Evolutionary conservation across 306 rosid species (phyloP).

Genomic region (Cucurbita ficifolia): DNA sequence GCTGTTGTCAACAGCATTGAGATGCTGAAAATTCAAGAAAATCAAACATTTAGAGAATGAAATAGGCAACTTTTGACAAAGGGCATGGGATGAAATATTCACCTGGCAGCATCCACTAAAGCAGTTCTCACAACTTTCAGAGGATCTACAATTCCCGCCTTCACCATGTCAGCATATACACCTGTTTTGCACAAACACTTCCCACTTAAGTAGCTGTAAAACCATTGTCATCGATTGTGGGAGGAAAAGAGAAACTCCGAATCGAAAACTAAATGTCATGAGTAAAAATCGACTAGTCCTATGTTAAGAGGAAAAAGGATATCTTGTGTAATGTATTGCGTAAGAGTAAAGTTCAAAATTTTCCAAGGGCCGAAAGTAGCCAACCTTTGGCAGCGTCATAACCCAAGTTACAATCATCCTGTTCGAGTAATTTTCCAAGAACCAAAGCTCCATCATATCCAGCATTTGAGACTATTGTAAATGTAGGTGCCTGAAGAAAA

Average conservation of each 20-base stretch:
- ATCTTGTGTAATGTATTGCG: neutral
- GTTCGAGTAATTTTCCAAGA: slow-evolving; percentile 74
- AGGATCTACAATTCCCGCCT: slow-evolving; percentile 84
- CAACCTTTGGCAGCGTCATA: slow-evolving; percentile 77
- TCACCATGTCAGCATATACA: slow-evolving; percentile 73
- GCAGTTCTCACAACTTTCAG: slow-evolving; percentile 88
- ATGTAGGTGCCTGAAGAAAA: slow-evolving; percentile 50
- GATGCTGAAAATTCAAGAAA: slow-evolving; percentile 25
- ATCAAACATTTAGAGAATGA: neutral
- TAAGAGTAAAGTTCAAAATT: neutral
- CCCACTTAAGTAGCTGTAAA: neutral
- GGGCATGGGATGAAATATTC: neutral
- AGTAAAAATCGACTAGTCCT: neutral
- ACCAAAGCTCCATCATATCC: slow-evolving; percentile 76
- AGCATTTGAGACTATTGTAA: slow-evolving; percentile 65
- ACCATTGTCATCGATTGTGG: neutral
- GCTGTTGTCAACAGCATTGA: slow-evolving; percentile 76
- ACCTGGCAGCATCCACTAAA: slow-evolving; percentile 88
- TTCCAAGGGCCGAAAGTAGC: slow-evolving; percentile 6
- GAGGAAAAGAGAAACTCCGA: neutral
- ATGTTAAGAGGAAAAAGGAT: neutral
- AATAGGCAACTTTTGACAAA: neutral
- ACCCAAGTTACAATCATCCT: slow-evolving; percentile 48
- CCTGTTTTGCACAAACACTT: slow-evolving; percentile 34
- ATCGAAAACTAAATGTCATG: neutral